Base-by-base conservation (phyloP, 768 basidiomycete species). In the Austroboletus eburneus region DNA sequence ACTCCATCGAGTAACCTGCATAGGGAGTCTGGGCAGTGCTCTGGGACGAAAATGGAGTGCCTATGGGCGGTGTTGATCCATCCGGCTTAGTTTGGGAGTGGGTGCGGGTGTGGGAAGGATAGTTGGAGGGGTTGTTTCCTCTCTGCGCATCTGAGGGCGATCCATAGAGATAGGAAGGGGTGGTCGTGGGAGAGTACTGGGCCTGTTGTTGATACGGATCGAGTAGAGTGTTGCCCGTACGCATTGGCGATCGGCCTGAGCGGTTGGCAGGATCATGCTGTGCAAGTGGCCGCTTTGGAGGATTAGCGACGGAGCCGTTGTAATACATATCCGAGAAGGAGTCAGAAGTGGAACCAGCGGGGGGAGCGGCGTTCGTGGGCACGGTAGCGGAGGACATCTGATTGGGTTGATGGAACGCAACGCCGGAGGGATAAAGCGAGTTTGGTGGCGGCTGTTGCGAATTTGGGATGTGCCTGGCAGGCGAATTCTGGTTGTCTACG, bases 201-300 rank as follows among this genome's bases (percentile, higher is more conserved):
- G 77, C 63, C 67, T 86, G 85, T 49, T 79, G 83, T 45, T 81
- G 73, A 62, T 87, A 88, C 24, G 82, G 80, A 64, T 88, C 86
- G 55, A 87, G 72, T 37, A 83, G 71, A 44, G 73, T 59, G 54
- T 77, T 78, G 48, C 69, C 69, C 20, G 74, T 59, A 41, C 84
- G 77, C 54, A 84, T 74, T 36, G 87, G 86, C 17, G 85, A 87
- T 52, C 83, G 77, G 44, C 73, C 72, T 29, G 65, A 47, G 46
- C 75, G 77, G 54, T 71, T 66, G 38, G 77, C 70, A 39, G 74
- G 65, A 57, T 82, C 81, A 56, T 77, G 80, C 34, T 72, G 72
- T 16, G 77, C 73, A 52, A 74, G 78, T 8, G 77, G 59, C 41
- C 78, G 75, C 69, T 83, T 85, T 13, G 78, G 74, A 24, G 74